phyloP scores from a whole-genome alignment of 768 basidiomycete genomes.

The Boletus bicolor region DNA sequence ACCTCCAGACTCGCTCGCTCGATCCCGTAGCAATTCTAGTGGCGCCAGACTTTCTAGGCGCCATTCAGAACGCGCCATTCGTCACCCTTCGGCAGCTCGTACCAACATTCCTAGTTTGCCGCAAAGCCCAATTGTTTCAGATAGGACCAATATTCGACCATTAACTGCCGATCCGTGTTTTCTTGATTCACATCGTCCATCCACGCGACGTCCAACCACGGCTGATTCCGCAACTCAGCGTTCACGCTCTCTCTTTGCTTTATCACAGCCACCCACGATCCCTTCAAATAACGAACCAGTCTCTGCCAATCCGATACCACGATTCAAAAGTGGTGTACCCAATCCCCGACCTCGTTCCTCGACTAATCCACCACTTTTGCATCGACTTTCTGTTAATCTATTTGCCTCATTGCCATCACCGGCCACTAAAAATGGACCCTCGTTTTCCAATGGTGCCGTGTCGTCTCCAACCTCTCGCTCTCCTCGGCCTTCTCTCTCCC shows the following conservation, averaged over 20 bases:
- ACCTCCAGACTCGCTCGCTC: constrained; percentile 15
- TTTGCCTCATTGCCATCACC: constrained; percentile 49
- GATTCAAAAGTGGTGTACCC: constrained; percentile 28
- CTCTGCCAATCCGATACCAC: constrained; percentile 2
- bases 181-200: constrained; percentile 14
- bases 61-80: constrained; percentile 37
- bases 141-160: constrained; percentile 13
- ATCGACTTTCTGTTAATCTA: constrained; percentile 65
- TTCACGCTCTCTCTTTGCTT: constrained; percentile 29
- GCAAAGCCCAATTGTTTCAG: neutral
- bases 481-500: constrained; percentile 45
- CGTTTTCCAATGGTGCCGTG: constrained; percentile 8
- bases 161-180: constrained; percentile 17
- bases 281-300: constrained; percentile 5
- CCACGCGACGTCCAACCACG: constrained; percentile 39
- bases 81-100: constrained; percentile 7
- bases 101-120: constrained; percentile 14
- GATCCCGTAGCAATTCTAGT: constrained; percentile 20
- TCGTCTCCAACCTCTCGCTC: constrained; percentile 35
- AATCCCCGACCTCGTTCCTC: constrained; percentile 46
- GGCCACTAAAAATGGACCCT: constrained; percentile 13
- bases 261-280: constrained; percentile 20
- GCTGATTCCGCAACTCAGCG: constrained; percentile 38
- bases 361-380: constrained; percentile 68
- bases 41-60: constrained; percentile 40